These are phyloP conservation scores for Ammopiptanthus mongolicus DNA, from an alignment of 306 rosid species.

Conservation along the genomic window DNA sequence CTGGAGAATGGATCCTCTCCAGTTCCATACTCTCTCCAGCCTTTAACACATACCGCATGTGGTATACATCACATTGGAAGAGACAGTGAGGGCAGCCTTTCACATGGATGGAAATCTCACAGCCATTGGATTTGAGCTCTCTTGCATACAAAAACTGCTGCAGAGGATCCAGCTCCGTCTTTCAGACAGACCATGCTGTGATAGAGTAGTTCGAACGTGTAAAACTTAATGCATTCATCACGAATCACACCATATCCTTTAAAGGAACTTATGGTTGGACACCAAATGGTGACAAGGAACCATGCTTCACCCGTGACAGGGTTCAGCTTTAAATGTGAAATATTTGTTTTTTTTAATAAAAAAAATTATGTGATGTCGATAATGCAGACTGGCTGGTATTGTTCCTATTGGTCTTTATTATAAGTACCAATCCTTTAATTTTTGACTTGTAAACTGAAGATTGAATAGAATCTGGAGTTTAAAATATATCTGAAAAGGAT, in stretches of 20 bases:
- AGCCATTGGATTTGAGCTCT: no score
- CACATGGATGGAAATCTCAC: no score
- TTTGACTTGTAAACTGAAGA: not conserved
- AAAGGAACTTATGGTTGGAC: constrained; percentile 51
- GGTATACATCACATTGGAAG: no score
- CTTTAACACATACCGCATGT: no score
- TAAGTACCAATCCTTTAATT: not conserved
- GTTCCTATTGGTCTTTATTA: not conserved
- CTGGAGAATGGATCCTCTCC: no score
- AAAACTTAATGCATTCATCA: not conserved
- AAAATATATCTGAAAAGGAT: no score
- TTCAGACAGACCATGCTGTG: not conserved
- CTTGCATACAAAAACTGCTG: no score
- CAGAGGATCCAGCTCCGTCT: no score
- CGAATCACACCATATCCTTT: not conserved
- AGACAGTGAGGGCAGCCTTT: no score
- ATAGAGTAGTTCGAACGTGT: not conserved
- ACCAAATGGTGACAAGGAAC: constrained; percentile 57
- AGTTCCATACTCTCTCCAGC: no score
- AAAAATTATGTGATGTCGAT: not conserved
- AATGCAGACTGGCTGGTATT: not conserved
- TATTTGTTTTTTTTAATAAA: not conserved
- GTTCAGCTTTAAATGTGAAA: constrained; percentile 13
- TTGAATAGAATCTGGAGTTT: not conserved
- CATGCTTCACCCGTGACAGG: constrained; percentile 51